Evolutionary conservation across 768 basidiomycete genomes (phyloP).

Genomic region (Zangia roseola): DNA sequence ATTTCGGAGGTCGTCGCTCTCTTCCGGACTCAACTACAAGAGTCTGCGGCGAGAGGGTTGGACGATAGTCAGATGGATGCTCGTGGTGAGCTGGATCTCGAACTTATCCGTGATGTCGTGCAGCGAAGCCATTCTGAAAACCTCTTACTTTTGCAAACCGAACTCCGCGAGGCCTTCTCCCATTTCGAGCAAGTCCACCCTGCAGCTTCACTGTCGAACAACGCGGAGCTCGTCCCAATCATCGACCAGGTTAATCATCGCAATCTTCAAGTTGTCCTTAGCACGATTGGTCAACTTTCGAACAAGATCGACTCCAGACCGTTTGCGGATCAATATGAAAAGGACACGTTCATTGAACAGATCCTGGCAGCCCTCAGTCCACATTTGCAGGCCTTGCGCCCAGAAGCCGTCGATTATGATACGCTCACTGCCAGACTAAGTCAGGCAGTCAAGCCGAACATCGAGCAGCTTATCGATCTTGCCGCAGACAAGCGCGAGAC

Average conservation of each 20-base stretch:
- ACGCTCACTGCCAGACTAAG: slow-evolving; percentile 69
- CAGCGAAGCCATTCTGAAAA: slow-evolving; percentile 66
- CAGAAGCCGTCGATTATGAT: slow-evolving; percentile 77
- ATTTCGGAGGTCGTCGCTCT: slow-evolving; percentile 65
- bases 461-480: slow-evolving; percentile 84
- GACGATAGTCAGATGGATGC: slow-evolving; percentile 71
- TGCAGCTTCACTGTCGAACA: slow-evolving; percentile 10
- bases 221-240: slow-evolving; percentile 38
- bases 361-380: slow-evolving; percentile 59
- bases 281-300: slow-evolving; percentile 52
- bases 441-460: slow-evolving; percentile 87
- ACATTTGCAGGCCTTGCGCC: slow-evolving; percentile 55
- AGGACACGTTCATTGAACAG: slow-evolving; percentile 60
- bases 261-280: slow-evolving; percentile 58
- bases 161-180: slow-evolving; percentile 52
- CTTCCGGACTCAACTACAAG: slow-evolving; percentile 66
- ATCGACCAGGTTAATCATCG: slow-evolving; percentile 60
- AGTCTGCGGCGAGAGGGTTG: slow-evolving; percentile 52
- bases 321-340: slow-evolving; percentile 43
- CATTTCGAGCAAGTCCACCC: slow-evolving; percentile 36
- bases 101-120: slow-evolving; percentile 67
- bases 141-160: slow-evolving; percentile 54
- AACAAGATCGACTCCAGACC: slow-evolving; percentile 34
- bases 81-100: slow-evolving; percentile 75
- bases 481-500: slow-evolving; percentile 89